These are phyloP conservation scores for Achaetomiella virescens DNA, from an alignment of 495 filamentous ascomycete species.

Conservation along the genomic window DNA sequence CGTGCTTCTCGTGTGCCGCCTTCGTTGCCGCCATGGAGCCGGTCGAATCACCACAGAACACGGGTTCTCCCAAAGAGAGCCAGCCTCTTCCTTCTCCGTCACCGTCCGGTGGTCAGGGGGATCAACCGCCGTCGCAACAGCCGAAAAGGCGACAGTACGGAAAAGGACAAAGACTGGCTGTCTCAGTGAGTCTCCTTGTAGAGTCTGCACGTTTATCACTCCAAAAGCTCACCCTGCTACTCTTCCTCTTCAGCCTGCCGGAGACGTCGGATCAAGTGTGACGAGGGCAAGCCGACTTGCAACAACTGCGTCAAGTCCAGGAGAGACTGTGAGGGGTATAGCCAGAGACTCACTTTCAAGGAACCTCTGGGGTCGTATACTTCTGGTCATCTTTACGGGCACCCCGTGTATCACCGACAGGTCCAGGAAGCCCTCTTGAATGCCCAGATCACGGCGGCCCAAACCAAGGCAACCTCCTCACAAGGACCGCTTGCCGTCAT, in stretches of 20 bases:
- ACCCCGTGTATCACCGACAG: slow-evolving; percentile 23
- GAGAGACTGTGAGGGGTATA: slow-evolving; percentile 90
- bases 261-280: slow-evolving; percentile 93
- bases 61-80: slow-evolving; percentile 10
- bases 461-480: slow-evolving; percentile 16
- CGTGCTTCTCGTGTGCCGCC: neutral
- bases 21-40: neutral
- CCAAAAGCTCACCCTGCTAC: slow-evolving; percentile 7
- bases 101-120: slow-evolving; percentile 17
- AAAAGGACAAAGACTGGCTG: slow-evolving; percentile 96
- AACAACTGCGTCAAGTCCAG: slow-evolving; percentile 91
- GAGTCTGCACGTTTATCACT: neutral
- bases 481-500: slow-evolving; percentile 28
- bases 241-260: slow-evolving; percentile 63
- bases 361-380: slow-evolving; percentile 63
- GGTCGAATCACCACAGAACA: neutral
- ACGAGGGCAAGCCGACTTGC: slow-evolving; percentile 88
- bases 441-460: slow-evolving; percentile 21
- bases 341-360: slow-evolving; percentile 87
- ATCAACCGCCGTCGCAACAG: slow-evolving; percentile 24
- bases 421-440: slow-evolving; percentile 16
- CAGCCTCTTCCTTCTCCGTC: slow-evolving; percentile 9
- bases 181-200: slow-evolving; percentile 59
- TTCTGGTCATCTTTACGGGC: slow-evolving; percentile 20
- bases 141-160: slow-evolving; percentile 39